phyloP scores from a whole-genome alignment of 176 grass and related monocot species.

The Oryza meyeriana region DNA sequence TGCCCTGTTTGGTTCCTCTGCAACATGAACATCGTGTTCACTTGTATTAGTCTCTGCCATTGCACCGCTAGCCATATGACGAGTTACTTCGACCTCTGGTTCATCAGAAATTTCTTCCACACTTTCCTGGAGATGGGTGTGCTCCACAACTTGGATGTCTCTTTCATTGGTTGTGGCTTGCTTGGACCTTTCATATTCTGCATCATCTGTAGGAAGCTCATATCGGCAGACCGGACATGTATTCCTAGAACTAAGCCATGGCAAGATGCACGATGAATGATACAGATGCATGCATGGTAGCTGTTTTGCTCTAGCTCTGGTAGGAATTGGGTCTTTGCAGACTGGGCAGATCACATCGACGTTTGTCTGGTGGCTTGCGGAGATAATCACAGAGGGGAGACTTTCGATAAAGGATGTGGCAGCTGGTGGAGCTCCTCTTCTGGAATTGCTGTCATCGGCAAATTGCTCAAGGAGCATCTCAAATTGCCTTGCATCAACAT shows the following conservation, averaged over 20 bases:
- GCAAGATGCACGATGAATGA: conserved; percentile 76
- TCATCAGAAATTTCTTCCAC: conserved; percentile 48
- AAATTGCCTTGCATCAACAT: conserved; percentile 67
- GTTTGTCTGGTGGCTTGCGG: conserved; percentile 45
- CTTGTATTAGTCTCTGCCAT: conserved; percentile 13
- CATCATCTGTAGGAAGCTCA: conserved; percentile 76
- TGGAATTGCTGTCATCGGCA: conserved; percentile 55
- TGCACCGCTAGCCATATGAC: conserved; percentile 13
- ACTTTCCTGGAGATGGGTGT: background rate
- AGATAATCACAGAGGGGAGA: conserved; percentile 64
- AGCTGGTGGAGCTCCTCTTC: conserved; percentile 80
- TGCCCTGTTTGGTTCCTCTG: conserved; percentile 39
- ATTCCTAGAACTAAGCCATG: conserved; percentile 78
- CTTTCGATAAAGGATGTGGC: conserved; percentile 42
- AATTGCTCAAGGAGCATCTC: conserved; percentile 78
- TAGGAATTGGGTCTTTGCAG: conserved; percentile 70
- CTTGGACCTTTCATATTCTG: conserved; percentile 65
- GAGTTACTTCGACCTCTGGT: conserved; percentile 32
- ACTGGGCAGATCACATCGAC: conserved; percentile 68
- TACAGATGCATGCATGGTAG: conserved; percentile 84
- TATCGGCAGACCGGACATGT: conserved; percentile 88
- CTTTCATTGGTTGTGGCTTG: conserved; percentile 31
- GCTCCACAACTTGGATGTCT: conserved; percentile 10
- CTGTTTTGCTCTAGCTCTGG: conserved; percentile 49
- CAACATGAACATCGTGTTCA: conserved; percentile 5